A percentile compares a stretch with the other conserved stretches of the same genome.
Conservation (phyloP, 73 alveolate species). For the Symbiodinium natans region DNA sequence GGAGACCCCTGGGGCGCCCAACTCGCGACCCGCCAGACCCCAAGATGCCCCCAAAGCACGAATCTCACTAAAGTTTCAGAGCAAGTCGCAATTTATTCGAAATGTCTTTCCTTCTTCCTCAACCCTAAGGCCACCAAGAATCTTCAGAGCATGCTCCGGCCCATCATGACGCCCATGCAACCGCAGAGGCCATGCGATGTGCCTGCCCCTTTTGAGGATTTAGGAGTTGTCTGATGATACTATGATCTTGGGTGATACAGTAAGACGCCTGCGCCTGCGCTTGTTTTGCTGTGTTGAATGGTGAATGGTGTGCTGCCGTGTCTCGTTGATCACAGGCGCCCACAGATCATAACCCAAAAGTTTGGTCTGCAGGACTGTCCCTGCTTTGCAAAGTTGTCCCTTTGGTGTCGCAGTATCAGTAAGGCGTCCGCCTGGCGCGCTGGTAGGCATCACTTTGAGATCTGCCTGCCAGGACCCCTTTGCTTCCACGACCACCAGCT, state of each 20-base stretch:
- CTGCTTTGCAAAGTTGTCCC: neutral
- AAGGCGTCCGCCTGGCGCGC: neutral
- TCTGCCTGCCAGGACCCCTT: neutral
- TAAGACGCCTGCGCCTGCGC: neutral
- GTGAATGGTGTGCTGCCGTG: neutral
- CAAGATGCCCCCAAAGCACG: neutral
- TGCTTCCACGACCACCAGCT: neutral
- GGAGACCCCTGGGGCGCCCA: neutral
- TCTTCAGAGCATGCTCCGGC: slow-evolving; percentile 81
- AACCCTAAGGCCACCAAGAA: slow-evolving; percentile 37
- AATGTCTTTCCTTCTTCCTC: too few species aligned
- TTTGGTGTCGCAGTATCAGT: neutral
- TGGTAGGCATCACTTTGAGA: neutral
- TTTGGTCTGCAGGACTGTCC: neutral
- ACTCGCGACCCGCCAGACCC: neutral
- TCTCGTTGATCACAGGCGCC: neutral
- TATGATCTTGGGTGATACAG: neutral
- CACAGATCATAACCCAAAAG: neutral
- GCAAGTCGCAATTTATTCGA: too few species aligned
- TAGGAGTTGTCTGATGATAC: neutral
- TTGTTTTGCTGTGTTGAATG: neutral
- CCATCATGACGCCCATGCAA: slow-evolving; percentile 93
- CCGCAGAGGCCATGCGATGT: slow-evolving; percentile 33
- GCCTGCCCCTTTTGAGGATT: neutral
- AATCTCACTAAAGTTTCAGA: too few species aligned